phyloP scores from a whole-genome alignment of 1,284 basidiomycete genomes.

The Anthracocystis panici-leucophaei region DNA sequence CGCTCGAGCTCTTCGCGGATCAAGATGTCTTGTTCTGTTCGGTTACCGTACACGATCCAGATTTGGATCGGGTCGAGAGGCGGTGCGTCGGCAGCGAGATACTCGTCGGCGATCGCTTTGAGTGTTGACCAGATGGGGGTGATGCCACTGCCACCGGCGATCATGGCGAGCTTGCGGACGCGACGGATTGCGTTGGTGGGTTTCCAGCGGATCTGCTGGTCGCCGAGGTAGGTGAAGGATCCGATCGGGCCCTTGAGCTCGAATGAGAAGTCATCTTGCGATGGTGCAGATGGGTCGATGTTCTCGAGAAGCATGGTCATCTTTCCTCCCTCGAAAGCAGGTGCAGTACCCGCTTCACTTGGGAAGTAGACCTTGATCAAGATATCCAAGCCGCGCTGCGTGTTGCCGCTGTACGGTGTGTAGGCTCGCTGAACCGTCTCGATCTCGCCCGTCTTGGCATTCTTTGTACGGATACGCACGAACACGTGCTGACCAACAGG shows the following conservation, averaged over 20 bases:
- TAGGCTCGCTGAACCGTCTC: slow-evolving; percentile 77
- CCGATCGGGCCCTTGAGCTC: slow-evolving; percentile 78
- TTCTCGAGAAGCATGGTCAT: slow-evolving; percentile 75
- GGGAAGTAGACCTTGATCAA: slow-evolving; percentile 76
- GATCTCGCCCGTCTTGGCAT: slow-evolving; percentile 71
- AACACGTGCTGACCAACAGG: slow-evolving; percentile 77
- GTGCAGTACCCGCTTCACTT: slow-evolving; percentile 31
- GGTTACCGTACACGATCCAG: slow-evolving; percentile 75
- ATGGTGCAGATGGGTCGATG: slow-evolving; percentile 64
- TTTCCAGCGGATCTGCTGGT: slow-evolving; percentile 71
- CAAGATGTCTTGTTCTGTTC: slow-evolving; percentile 73
- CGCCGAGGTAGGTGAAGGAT: slow-evolving; percentile 75
- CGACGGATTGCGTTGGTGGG: slow-evolving; percentile 67
- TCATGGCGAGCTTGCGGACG: slow-evolving; percentile 74
- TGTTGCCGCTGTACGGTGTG: slow-evolving; percentile 74
- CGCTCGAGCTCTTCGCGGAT: slow-evolving; percentile 74
- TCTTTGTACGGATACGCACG: slow-evolving; percentile 37
- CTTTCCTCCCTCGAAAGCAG: slow-evolving; percentile 72
- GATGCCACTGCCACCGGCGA: slow-evolving; percentile 77
- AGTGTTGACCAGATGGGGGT: slow-evolving; percentile 73
- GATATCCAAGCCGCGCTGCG: slow-evolving; percentile 73
- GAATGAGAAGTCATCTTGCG: slow-evolving; percentile 68
- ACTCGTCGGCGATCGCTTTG: slow-evolving; percentile 72
- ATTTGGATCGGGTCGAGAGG: slow-evolving; percentile 68
- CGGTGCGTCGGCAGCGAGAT: slow-evolving; percentile 42